Evolutionary conservation across 2,329 filamentous ascomycete species (phyloP).

Genomic region (Fulvia fulva): DNA sequence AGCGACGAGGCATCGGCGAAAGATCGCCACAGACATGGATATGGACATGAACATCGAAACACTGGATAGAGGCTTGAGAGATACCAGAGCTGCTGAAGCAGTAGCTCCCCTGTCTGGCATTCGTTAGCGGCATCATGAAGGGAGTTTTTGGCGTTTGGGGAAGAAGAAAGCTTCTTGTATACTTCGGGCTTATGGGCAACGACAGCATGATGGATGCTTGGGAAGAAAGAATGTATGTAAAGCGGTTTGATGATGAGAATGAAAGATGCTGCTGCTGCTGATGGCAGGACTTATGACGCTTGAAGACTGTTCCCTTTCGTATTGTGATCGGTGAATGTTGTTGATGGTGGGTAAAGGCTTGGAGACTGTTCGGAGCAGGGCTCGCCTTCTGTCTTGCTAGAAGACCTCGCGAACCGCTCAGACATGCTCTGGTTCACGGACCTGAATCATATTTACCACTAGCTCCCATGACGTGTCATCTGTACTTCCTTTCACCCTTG

Average conservation of each 20-base stretch:
- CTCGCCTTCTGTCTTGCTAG: no score
- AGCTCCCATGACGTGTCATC: no score
- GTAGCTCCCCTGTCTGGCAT: neutral
- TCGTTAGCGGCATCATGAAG: slow-evolving; percentile 6
- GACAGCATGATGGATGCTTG: neutral
- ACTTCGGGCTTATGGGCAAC: neutral
- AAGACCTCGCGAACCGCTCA: no score
- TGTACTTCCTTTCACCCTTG: no score
- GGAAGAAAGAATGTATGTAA: neutral
- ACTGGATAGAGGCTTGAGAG: neutral
- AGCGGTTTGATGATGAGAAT: neutral
- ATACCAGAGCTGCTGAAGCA: slow-evolving; percentile 6
- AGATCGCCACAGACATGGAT: no score
- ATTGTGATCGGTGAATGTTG: neutral
- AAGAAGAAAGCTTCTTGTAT: neutral
- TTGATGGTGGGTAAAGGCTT: neutral
- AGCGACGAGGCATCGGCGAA: neutral
- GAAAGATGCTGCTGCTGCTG: neutral
- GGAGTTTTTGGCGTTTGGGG: neutral
- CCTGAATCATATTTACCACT: no score
- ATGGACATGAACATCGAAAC: no score
- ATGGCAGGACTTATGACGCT: neutral
- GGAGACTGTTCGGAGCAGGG: no score
- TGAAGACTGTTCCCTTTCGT: neutral
- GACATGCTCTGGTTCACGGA: no score